These are phyloP conservation scores for Phlebiopsis gigantea DNA, from an alignment of 768 basidiomycete genomes.

Conservation along the genomic window DNA sequence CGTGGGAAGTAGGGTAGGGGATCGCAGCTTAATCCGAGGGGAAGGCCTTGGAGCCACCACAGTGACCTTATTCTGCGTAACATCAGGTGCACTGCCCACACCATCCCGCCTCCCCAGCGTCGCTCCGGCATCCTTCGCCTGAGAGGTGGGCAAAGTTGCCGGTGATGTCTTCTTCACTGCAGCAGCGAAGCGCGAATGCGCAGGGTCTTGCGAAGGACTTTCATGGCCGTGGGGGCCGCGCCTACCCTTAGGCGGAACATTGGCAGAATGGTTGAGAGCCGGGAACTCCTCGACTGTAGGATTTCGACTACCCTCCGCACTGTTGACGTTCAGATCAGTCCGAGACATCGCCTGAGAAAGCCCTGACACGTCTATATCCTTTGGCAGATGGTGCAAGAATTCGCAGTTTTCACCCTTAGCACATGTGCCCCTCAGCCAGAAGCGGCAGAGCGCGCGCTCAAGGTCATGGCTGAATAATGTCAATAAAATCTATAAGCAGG, in stretches of 20 bases:
- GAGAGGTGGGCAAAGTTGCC: constrained; percentile 5
- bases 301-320: constrained; percentile 30
- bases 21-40: constrained; percentile 77
- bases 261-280: constrained; percentile 39
- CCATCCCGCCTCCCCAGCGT: constrained; percentile 49
- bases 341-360: constrained; percentile 64
- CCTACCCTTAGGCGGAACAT: constrained; percentile 39
- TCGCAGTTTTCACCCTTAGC: constrained; percentile 96
- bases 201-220: constrained; percentile 62
- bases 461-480: constrained; percentile 71
- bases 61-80: constrained; percentile 57
- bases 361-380: constrained; percentile 73
- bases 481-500: neutral
- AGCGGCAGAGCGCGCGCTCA: constrained; percentile 90
- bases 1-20: constrained; percentile 82
- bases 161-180: constrained; percentile 69
- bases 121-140: constrained; percentile 29
- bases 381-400: constrained; percentile 88
- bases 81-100: constrained; percentile 56
- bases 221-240: constrained; percentile 34
- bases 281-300: constrained; percentile 69
- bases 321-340: constrained; percentile 50
- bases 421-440: constrained; percentile 97
- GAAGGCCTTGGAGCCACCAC: constrained; percentile 79
- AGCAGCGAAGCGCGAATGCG: constrained; percentile 84